Base-by-base conservation (phyloP, 2,329 filamentous ascomycete genomes). In the Zymoseptoria passerinii region DNA sequence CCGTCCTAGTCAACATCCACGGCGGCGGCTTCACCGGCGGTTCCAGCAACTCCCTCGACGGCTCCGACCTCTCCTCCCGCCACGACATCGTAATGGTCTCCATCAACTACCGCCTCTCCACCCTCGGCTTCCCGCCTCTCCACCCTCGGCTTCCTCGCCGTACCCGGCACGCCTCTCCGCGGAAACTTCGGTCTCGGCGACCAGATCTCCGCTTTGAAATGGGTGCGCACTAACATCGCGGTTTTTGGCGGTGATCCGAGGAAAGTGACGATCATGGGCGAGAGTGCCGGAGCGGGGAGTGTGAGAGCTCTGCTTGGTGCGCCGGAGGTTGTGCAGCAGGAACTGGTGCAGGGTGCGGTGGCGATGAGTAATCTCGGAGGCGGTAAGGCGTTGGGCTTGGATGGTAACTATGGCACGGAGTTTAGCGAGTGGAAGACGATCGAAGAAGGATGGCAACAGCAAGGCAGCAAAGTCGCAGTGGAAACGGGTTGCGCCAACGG, bases 391-490 rank as follows among this genome's bases (percentile, higher is more conserved):
- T 76, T 83, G 1, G 82, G 81, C 1, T 76, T 81, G 2, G 74
- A 71, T 1, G 79, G 80, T n/a, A 76, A 80, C 65, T 84, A 84
- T 58, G 82, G 80, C 9, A 80, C 78, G 0, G 78, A 80, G 0
- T 86, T 84, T 68, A 82, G 80, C 9, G 75, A 77, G 23, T 86
- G 85, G 71, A 79, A 80, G 63, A 83, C 81, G 2, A 78, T 85
- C 58, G 69, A 76, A 3, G 71, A 83, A 58, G 79, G 79, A 20
- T 78, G 80, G 65, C 66, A 74, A 1, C 72, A 76, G 0, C 78
- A 75, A 0, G 82, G 79, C 0, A 74, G 76, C n/a, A 72, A 76
- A 1, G 78, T 86, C 54, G 77, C 85, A 58, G 63, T 69, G 2
- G 76, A 74, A 4, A 76, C 78, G 1, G 79, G 81, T 59, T 85